phyloP scores from a whole-genome alignment of 306 rosid species.

The Arachis hypogaea region DNA sequence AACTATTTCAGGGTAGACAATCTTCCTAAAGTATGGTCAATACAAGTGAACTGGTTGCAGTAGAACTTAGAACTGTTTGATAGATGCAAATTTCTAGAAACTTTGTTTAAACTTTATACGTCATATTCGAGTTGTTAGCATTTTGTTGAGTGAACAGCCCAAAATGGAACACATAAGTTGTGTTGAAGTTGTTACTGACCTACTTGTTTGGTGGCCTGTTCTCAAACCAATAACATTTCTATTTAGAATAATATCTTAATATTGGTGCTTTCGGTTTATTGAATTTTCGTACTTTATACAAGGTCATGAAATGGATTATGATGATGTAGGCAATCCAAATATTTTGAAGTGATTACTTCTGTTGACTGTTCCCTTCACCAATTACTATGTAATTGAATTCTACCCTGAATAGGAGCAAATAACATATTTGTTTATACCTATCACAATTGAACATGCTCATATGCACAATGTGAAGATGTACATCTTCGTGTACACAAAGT shows the following conservation, averaged over 20 bases:
- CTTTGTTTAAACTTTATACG: neutral
- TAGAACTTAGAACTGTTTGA: neutral
- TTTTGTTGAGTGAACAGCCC: neutral
- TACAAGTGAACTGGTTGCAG: neutral
- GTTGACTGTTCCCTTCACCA: neutral
- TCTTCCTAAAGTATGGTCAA: neutral
- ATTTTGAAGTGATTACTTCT: slow-evolving; percentile 12
- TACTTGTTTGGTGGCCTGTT: neutral
- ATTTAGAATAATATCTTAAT: too few species aligned
- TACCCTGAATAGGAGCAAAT: neutral
- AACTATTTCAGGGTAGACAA: neutral
- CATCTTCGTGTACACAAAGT: neutral
- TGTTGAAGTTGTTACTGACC: slow-evolving; percentile 6
- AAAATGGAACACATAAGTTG: neutral
- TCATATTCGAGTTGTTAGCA: neutral
- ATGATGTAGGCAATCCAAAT: slow-evolving; percentile 14
- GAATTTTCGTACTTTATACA: neutral
- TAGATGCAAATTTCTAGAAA: neutral
- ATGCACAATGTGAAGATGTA: neutral
- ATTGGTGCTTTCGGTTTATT: neutral
- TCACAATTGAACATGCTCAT: neutral
- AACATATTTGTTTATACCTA: slow-evolving; percentile 5
- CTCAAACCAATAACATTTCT: too few species aligned
- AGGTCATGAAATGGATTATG: slow-evolving; percentile 15
- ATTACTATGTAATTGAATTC: neutral